Base-by-base conservation (phyloP, 164 flowering plant species). In the Chimonanthus praecox region DNA sequence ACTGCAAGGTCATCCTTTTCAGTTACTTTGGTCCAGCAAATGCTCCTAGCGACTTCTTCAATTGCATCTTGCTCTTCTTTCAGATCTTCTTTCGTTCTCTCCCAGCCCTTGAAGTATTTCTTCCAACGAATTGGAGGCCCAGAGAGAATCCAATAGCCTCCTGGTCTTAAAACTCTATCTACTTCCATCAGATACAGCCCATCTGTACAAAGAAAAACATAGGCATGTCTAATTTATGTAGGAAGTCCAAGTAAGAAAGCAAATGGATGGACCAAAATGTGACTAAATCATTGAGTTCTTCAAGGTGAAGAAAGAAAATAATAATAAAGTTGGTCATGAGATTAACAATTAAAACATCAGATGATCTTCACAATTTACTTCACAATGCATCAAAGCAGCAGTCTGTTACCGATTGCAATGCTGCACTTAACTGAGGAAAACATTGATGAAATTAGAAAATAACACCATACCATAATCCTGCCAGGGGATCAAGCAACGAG, bases 51-150 rank as follows among this genome's bases (percentile, higher is more conserved):
- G 46, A 84, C 85, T 33, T 83, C 85, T 83, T 94, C 98, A 43
- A 92, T 92, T 2, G 86, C 60, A 77, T 91, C 92, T 75, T 92
- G 98, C 72, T 94, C 97, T 79, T 85, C 81, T 68, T 92, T 92
- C 77, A 94, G 82, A 74, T 94, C 97, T 79, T 90, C 94, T 80
- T 88, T 74, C 16, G 89, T 89, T 83, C 97, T 88, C 76, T 94
- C 97, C 98, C 98, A 94, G 13, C 97, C 98, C 85, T 81, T 85
- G 92, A 92, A 92, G 80, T 92, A 79, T 65, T 84, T 91, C 84
- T 87, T 91, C 97, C 97, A 94, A 69, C 54, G 80, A 61, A 94
- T 87, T 0, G 98, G 98, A 15, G 98, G 98, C n/a, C 97, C 98
- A 48, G 97, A 94, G 18, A 94, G 91, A 83, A 92, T 83, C 98